Base-by-base conservation (phyloP, 2,329 filamentous ascomycete genomes). In the Fusarium lyarnte region DNA sequence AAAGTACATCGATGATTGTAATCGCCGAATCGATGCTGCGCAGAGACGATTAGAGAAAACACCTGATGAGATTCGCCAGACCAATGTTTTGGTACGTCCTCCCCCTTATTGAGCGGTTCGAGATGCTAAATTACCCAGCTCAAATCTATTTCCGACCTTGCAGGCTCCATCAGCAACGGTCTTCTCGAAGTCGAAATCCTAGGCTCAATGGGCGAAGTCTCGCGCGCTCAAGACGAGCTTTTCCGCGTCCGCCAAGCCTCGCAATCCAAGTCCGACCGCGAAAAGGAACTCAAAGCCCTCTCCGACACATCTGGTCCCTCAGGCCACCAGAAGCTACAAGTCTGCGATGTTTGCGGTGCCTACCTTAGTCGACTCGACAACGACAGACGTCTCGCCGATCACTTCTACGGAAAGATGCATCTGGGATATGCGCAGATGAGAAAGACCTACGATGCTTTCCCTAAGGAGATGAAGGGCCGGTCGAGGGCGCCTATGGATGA, bases 331-430 rank as follows among this genome's bases (percentile, higher is more conserved):
- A 99, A 99, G 82, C 87, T 99, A 43, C 96, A 99, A 81, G 96
- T 99, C 51, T 99, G 96, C 87, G 96, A 99, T 82, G 96, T 98
- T 2, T 99, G 96, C 82, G 96, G 96, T 70, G 96, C 96, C 10
- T 99, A 98, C 81, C 88, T 99, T 41, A 94, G 91, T 70, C 86
- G 96, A 27, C 88, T 99, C 36, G 96, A 99, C 80, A 99, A 99
- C 79, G 96, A 99, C 81, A 89, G 96, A 39, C 89, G 96, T 35
- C 82, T 99, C 79, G 96, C 96, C 25, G 96, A 99, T 80, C 96
- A 99, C 82, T 99, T 99, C 81, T 98, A 98, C 82, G 96, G 96
- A 27, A 99, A 99, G 87, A 99, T 99, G 96, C 96, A 99, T 80
- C 85, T 99, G 63, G 96, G 96, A 0, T 99, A 98, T 81, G 96